Base-by-base conservation (phyloP, 768 basidiomycete genomes). In the Megacollybia marginata region DNA sequence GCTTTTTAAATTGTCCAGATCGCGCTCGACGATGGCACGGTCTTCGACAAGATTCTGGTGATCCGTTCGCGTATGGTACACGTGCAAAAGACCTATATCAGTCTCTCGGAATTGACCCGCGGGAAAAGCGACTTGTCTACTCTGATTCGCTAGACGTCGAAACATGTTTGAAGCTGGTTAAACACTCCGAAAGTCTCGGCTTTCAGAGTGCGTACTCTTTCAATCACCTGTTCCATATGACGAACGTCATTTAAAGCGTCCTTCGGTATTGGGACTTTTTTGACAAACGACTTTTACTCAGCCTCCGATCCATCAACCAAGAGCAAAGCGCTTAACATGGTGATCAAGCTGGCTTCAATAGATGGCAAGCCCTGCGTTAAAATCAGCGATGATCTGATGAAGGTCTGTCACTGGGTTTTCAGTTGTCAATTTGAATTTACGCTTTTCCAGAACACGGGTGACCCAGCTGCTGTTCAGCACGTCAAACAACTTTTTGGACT, bases 31-130 rank as follows among this genome's bases (percentile, higher is more conserved):
- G 78, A 38, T 98, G 95, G 95, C 68, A 72, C 5, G 85, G 86
- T 0, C 70, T 99, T 11, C 80, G 95, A 16, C 96, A 99, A 61
- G 96, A 99, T 63, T 93, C 90, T 1, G 96, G 96, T 4, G 85
- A 95, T 59, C 92, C 95, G 0, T 76, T 87, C 51, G 65, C 62
- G n/a, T 98, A 91, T 60, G 91, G 83, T 4, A 77, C 79, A 9
- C 73, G 76, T 16, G 92, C 83, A 9, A 87, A 83, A 59, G 72
- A 76, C 53, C 72, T 85, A 49, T 98, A 91, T 64, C 67, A 80
- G 48, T 68, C 72, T 9, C 67, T 95, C 2, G 87, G 83, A 0
- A 79, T 92, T 36, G 81, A 90, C 48, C 66, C 75, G 38, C 66
- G 66, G 38, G 70, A 73, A 42, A 94, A 90, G 65, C 65, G 69